Conservation (phyloP, 164 flowering plant species). For the Vitis labrusca region DNA sequence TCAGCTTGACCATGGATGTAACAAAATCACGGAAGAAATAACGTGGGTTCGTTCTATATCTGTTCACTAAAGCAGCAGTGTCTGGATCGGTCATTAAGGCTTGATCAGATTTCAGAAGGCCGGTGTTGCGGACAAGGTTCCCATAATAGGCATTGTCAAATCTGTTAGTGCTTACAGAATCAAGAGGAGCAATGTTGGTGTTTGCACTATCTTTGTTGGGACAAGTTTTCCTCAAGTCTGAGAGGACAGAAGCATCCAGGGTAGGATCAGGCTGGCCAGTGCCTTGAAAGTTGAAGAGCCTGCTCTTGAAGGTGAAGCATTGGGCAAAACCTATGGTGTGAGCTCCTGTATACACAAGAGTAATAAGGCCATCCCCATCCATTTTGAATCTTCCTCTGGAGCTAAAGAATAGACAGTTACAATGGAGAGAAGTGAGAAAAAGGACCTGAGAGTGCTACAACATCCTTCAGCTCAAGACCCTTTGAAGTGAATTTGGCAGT, state of each 20-base stretch:
- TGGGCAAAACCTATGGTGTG: conserved; percentile 80
- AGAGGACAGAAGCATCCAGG: conserved; percentile 46
- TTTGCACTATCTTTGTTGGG: conserved; percentile 43
- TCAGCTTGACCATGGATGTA: conserved; percentile 63
- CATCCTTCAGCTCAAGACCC: conserved; percentile 66
- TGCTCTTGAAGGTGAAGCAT: conserved; percentile 63
- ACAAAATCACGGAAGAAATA: conserved; percentile 57
- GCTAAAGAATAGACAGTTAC: too few species aligned
- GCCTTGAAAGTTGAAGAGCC: conserved; percentile 63
- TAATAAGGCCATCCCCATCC: background rate
- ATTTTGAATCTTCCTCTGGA: background rate
- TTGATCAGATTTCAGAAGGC: conserved; percentile 74
- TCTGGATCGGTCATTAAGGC: conserved; percentile 46
- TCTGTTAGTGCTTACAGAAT: conserved; percentile 31
- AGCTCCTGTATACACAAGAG: conserved; percentile 39
- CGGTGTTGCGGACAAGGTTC: conserved; percentile 50
- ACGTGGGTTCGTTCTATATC: conserved; percentile 43
- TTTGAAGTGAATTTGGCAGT: conserved; percentile 60
- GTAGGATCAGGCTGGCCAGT: conserved; percentile 65
- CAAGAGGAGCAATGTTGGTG: conserved; percentile 56
- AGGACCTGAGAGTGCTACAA: conserved; percentile 78
- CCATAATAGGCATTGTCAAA: conserved; percentile 63
- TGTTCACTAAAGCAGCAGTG: conserved; percentile 47
- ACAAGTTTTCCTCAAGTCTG: conserved; percentile 45
- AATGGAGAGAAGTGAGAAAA: background rate